phyloP scores from a whole-genome alignment of 2,329 filamentous ascomycete species.

The Epichloe brachyelytri region DNA sequence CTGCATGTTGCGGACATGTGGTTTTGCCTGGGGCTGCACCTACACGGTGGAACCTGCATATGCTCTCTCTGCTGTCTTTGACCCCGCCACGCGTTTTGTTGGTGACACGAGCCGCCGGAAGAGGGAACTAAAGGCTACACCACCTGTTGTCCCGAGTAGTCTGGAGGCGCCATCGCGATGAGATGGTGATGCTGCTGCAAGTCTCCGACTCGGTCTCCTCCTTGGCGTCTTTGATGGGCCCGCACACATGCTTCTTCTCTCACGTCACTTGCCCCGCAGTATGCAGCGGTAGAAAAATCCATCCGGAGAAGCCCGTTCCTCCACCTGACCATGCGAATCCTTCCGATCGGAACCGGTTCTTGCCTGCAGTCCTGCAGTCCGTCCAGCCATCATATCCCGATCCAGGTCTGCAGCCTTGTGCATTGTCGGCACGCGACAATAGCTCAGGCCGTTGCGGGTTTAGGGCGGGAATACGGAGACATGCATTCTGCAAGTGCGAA shows the following conservation, averaged over 20 bases:
- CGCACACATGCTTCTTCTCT: conserved; percentile 2
- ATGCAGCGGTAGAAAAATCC: background rate
- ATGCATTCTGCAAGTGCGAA: background rate
- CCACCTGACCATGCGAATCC: background rate
- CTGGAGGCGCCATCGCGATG: background rate
- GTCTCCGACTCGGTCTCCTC: background rate
- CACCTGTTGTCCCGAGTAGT: background rate
- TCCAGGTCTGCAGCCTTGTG: background rate
- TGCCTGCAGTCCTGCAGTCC: too few relatives aligned
- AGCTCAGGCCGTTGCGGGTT: background rate
- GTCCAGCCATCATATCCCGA: too few relatives aligned
- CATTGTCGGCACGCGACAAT: background rate
- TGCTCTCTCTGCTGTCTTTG: background rate
- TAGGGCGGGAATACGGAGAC: background rate
- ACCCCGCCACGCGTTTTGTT: background rate
- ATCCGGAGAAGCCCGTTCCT: background rate
- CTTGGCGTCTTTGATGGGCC: background rate
- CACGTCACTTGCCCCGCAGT: background rate
- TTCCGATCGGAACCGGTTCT: too few relatives aligned
- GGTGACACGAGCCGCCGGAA: background rate
- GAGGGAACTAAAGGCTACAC: background rate
- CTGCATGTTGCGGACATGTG: background rate
- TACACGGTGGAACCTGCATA: background rate
- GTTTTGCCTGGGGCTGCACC: background rate
- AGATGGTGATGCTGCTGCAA: background rate